Base-by-base conservation (phyloP, 495 filamentous ascomycete genomes). In the Aspergillus sclerotiicarbonarius region DNA sequence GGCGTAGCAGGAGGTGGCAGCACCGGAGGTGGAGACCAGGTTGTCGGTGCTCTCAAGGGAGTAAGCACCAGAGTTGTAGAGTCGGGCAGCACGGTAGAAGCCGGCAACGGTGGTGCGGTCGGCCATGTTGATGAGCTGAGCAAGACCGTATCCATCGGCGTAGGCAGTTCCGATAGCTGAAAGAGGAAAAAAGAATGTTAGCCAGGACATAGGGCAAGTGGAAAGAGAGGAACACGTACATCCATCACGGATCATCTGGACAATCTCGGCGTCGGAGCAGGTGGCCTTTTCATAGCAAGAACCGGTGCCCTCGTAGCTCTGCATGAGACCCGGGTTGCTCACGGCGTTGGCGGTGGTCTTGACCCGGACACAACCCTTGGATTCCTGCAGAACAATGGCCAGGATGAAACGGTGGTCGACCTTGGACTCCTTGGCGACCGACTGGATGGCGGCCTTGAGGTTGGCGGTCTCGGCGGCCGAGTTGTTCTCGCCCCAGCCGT, bases 401-500 rank as follows among this genome's bases (percentile, higher is more conserved):
- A 87, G 65, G 58, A 87, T 80, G 66, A 82, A 85, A 48, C 84
- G 83, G 20, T 82, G 71, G 56, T 83, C 78, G 19, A 85, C 63
- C 15, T 71, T 67, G 19, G 76, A 70, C 6, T 61, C 60, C 3
- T 31, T 21, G 12, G 80, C 66, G 12, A 82, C 70, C 13, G 58
- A 49, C 29, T 71, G 20, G 55, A 82, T 82, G 33, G 67, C 69
- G 41, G 58, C 58, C 37, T 71, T 67, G 35, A 84, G 70, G 31
- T 68, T 33, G 13, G 51, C 54, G 29, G 74, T 76, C 61, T 84
- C 82, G 4, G 58, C 44, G 6, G 68, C 66, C 43, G 72, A 69
- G 65, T 78, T 75, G 64, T 81, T 61, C 18, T 57, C 41, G 15
- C 65, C 62, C 33, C 37, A 41, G 37, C 46, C 53, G 50, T 67